Evolutionary conservation across 2,329 filamentous ascomycete genomes (phyloP), one percentile per base, ranked within the genome.

Genomic region (Trichoderma sp.): DNA sequence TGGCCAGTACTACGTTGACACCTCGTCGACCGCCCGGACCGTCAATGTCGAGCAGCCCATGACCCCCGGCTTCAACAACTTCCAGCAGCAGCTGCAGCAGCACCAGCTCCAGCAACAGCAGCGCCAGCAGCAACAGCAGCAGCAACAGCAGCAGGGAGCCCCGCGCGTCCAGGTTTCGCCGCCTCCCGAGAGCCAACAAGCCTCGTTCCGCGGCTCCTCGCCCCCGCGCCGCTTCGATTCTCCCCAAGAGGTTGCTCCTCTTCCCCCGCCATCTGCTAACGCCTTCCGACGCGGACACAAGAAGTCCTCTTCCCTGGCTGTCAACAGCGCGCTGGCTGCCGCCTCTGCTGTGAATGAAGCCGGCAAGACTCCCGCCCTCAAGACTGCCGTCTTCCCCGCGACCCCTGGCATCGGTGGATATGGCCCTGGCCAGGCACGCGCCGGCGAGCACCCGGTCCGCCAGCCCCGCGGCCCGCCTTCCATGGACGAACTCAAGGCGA

Each of bases 241-340:
- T 19, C 90, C 90, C 5, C 85, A 86, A 15, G 87, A 91, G 71
- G 80, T 83, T 15, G 77, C 79, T 2, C 92, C 93, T 47, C 85
- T 97, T 61, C 93, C 93, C 60, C 92, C 92, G 30, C 92, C 92
- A 66, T 96, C 93, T 63, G 91, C 91, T 69, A 95, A 93, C 73
- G 92, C 93, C 51, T 97, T 97, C 83, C 93, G 93, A 68, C 92
- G 93, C 66, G 91, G 92, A 64, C 94, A 98, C 79, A 95, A 96
- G 83, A 97, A 97, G 85, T 87, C 87, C 12, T 86, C 88, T 24
- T 96, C 94, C 5, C 83, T 93, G 30, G 85, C 88, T 58, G 85
- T 85, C 68, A 87, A 86, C 71, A 76, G 74, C 47, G 77, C 78
- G 39, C 74, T 85, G 39, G 78, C 81, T 55, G 72, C 79, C 51